Evolutionary conservation across 257 asterid species (phyloP).

Genomic region (Misopates orontium): DNA sequence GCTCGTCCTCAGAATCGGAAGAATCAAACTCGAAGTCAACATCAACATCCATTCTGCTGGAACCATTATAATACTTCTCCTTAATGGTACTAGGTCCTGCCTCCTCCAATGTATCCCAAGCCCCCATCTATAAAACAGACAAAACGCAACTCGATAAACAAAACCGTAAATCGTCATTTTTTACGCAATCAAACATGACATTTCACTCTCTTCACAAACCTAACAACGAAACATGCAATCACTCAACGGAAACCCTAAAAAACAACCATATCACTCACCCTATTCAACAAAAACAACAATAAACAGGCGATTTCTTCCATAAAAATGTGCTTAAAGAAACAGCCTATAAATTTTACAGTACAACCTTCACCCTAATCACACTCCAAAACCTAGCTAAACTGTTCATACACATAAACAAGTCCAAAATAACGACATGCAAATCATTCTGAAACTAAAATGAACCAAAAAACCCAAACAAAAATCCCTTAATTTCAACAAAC

Average conservation of each 20-base stretch:
- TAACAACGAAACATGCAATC: too few relatives aligned
- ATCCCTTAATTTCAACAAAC: not conserved
- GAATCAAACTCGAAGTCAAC: constrained; percentile 40
- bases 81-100: constrained; percentile 48
- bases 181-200: too few relatives aligned
- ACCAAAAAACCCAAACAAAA: not conserved
- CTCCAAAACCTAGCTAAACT: not conserved
- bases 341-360: not conserved
- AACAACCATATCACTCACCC: too few relatives aligned
- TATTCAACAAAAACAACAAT: too few relatives aligned
- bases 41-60: constrained; percentile 46
- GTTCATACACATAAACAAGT: not conserved
- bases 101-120: constrained; percentile 39
- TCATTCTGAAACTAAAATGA: not conserved
- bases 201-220: too few relatives aligned
- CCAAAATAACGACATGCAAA: not conserved
- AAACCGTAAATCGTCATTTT: too few relatives aligned
- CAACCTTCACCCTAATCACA: not conserved
- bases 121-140: constrained; percentile 39
- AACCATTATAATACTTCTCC: constrained; percentile 35
- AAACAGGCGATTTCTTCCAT: too few relatives aligned
- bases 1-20: constrained; percentile 55
- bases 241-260: too few relatives aligned
- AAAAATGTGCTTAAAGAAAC: not conserved
- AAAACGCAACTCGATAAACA: not conserved